A percentile compares a stretch with the other conserved stretches of the same genome.
phyloP scores from a whole-genome alignment of 2,329 filamentous ascomycete genomes.

The Fusarium musae region DNA sequence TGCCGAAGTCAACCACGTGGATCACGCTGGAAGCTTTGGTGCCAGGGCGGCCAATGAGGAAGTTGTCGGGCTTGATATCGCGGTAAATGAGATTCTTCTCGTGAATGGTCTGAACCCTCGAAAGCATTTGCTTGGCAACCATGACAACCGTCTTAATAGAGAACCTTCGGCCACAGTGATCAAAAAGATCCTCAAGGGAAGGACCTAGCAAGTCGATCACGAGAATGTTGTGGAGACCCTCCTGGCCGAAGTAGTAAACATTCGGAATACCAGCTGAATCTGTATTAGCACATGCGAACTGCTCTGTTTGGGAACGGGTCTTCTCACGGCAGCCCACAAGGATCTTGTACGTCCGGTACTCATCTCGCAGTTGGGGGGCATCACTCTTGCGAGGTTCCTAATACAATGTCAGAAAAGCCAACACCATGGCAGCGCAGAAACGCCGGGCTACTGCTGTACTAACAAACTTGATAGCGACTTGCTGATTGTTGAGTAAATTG shows the following conservation, averaged over 20 bases:
- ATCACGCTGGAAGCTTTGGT: slow-evolving; percentile 98
- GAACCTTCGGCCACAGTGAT: slow-evolving; percentile 95
- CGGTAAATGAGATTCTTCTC: slow-evolving; percentile 99
- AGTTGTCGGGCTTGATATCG: slow-evolving; percentile 99
- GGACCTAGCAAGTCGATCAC: slow-evolving; percentile 97
- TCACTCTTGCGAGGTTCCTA: slow-evolving; percentile 99
- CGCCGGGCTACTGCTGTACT: slow-evolving; percentile 47
- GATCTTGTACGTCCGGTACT: slow-evolving; percentile 99
- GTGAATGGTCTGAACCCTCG: slow-evolving; percentile 91
- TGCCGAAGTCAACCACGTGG: slow-evolving; percentile 98
- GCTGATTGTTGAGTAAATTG: slow-evolving; percentile 98
- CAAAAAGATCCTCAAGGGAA: slow-evolving; percentile 95
- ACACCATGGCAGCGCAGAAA: background rate
- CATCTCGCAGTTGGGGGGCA: slow-evolving; percentile 95
- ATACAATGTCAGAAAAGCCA: slow-evolving; percentile 9
- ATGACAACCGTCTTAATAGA: slow-evolving; percentile 98
- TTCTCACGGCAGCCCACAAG: slow-evolving; percentile 96
- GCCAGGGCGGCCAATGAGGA: slow-evolving; percentile 91
- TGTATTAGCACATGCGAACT: slow-evolving; percentile 35
- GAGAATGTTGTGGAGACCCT: slow-evolving; percentile 97
- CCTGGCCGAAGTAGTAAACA: slow-evolving; percentile 99
- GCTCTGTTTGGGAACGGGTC: slow-evolving; percentile 45
- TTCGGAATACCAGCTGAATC: slow-evolving; percentile 91
- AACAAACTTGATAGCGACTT: slow-evolving; percentile 99
- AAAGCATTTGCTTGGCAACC: slow-evolving; percentile 99